Evolutionary conservation across 108 stramenopile genomes (phyloP).

Genomic region (Nitzschia sp.): DNA sequence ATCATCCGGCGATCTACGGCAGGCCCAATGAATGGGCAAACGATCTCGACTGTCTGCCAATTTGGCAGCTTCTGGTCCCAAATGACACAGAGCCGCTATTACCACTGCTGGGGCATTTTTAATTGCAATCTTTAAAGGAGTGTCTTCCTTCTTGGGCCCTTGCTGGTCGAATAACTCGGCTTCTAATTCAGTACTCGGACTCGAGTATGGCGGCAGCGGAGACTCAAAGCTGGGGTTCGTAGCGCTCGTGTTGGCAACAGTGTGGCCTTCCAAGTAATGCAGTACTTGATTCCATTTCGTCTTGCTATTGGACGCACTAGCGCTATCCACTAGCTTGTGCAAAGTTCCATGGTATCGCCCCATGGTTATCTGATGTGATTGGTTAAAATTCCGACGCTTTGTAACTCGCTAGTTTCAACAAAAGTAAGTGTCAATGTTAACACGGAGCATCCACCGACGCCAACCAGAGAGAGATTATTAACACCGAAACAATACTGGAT

Average conservation of each 20-base stretch:
- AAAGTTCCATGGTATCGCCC: conserved; percentile 39
- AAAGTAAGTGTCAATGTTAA: too few relatives aligned
- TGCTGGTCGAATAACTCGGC: conserved; percentile 38
- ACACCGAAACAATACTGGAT: too few relatives aligned
- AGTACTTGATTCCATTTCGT: conserved; percentile 51
- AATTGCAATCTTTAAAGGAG: conserved; percentile 39
- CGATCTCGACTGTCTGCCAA: conserved; percentile 39
- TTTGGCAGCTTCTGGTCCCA: conserved; percentile 41
- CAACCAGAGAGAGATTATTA: too few relatives aligned
- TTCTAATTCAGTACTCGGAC: conserved; percentile 40
- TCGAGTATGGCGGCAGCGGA: conserved; percentile 40
- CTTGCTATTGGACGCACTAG: conserved; percentile 26
- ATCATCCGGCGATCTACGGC: conserved; percentile 36
- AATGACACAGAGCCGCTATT: conserved; percentile 59
- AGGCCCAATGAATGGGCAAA: conserved; percentile 48
- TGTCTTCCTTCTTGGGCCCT: conserved; percentile 35
- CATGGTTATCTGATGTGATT: conserved; percentile 16
- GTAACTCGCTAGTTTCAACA: too few relatives aligned
- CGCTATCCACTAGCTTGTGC: conserved; percentile 37
- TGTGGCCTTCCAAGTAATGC: conserved; percentile 48
- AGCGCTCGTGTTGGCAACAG: conserved; percentile 16
- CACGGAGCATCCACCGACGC: too few relatives aligned
- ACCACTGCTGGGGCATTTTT: conserved; percentile 38
- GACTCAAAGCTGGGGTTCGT: conserved; percentile 41
- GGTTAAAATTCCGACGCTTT: too few relatives aligned